phyloP scores from a whole-genome alignment of 352 stramenopile species.

The Plasmopara halstedii region DNA sequence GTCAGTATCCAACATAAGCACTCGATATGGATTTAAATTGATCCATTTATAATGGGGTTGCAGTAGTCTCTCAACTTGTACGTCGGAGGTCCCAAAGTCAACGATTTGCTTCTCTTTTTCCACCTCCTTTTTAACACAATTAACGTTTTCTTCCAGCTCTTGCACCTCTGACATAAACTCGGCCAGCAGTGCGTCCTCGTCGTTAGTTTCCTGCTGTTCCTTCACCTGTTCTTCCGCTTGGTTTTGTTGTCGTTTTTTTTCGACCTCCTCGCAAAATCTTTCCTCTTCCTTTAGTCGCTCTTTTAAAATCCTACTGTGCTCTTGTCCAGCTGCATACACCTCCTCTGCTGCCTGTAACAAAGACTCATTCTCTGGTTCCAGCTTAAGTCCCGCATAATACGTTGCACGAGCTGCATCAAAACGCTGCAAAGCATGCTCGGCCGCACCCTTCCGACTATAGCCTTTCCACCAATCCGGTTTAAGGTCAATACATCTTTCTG shows the following conservation, averaged over 20 bases:
- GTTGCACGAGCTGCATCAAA: constrained; percentile 67
- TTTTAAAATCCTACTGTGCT: constrained; percentile 48
- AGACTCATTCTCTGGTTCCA: constrained; percentile 68
- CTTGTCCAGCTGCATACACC: constrained; percentile 59
- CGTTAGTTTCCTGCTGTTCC: constrained; percentile 18
- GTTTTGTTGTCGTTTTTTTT: constrained; percentile 21
- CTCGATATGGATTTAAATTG: constrained; percentile 84
- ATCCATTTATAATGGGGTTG: constrained; percentile 80
- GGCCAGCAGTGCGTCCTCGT: constrained; percentile 59
- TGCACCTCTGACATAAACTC: constrained; percentile 84
- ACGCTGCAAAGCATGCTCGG: constrained; percentile 63
- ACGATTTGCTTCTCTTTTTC: constrained; percentile 46
- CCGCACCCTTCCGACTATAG: constrained; percentile 77
- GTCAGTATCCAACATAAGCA: constrained; percentile 83
- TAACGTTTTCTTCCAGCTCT: constrained; percentile 65
- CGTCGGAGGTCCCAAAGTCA: constrained; percentile 65
- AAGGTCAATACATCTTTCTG: constrained; percentile 68
- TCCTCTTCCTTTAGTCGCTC: constrained; percentile 48
- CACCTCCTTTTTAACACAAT: constrained; percentile 66
- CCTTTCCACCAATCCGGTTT: constrained; percentile 83
- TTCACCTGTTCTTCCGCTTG: constrained; percentile 1
- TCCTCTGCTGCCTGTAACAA: constrained; percentile 59
- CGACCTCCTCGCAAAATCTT: constrained; percentile 24
- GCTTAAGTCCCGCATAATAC: constrained; percentile 55
- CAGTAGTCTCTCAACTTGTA: constrained; percentile 52